Evolutionary conservation across 768 basidiomycete species (phyloP).

Genomic region (Tulasnella sp.): DNA sequence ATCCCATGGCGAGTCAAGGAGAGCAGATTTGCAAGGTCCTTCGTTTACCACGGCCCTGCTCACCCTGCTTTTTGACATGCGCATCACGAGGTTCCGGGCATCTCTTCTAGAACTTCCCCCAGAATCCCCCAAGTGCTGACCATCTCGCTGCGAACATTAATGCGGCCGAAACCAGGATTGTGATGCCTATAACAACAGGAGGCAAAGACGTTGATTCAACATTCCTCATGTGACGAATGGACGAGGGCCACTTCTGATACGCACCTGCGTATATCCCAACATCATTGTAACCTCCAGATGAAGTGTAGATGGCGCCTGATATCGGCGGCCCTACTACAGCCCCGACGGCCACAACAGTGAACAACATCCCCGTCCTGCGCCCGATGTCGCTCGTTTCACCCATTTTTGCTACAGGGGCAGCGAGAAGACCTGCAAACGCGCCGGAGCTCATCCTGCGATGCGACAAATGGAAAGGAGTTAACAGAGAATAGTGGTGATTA

Average conservation of each 20-base stretch:
- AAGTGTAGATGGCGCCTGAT: conserved; percentile 16
- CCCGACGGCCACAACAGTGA: conserved; percentile 14
- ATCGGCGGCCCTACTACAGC: conserved; percentile 18
- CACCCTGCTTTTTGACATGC: too few species aligned
- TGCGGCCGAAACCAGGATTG: not conserved
- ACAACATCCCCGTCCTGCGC: conserved; percentile 17
- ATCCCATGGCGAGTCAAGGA: too few species aligned
- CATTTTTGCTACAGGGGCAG: conserved; percentile 15
- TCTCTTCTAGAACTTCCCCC: conserved; percentile 9
- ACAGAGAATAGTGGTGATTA: not conserved
- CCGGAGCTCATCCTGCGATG: conserved; percentile 48
- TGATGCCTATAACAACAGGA: not conserved
- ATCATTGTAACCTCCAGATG: not conserved
- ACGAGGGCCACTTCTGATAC: too few species aligned
- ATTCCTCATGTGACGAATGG: too few species aligned
- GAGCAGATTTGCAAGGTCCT: too few species aligned
- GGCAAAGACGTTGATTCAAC: too few species aligned
- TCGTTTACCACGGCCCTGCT: too few species aligned
- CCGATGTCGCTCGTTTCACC: conserved; percentile 16
- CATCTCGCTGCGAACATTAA: conserved; percentile 8
- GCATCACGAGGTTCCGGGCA: too few species aligned
- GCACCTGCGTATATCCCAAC: conserved; percentile 17
- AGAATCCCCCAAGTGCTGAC: not conserved
- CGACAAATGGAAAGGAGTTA: too few species aligned
- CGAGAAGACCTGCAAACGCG: conserved; percentile 31